Percentiles rank a stretch among this genome's conserved stretches.
phyloP scores from a whole-genome alignment of 2,329 filamentous ascomycete species.

The Colletotrichum chlorophyti region DNA sequence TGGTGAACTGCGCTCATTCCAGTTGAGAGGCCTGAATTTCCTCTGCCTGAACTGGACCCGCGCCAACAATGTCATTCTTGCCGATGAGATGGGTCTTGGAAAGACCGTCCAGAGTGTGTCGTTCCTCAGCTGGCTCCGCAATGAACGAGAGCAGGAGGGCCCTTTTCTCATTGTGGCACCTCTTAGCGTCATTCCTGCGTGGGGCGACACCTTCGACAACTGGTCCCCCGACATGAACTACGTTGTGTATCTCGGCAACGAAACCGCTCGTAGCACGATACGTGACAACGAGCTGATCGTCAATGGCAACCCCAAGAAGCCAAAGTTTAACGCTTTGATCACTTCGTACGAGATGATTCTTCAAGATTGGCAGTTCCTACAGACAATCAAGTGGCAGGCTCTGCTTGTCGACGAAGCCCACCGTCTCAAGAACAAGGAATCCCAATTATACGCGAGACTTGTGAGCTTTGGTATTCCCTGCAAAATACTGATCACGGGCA shows the following conservation, averaged over 20 bases:
- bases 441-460: constrained; percentile 87
- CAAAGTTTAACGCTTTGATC: constrained; percentile 96
- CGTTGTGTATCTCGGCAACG: constrained; percentile 93
- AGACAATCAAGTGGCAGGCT: constrained; percentile 96
- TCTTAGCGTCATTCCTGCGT: constrained; percentile 94
- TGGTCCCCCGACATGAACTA: constrained; percentile 98
- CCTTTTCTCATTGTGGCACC: constrained; percentile 98
- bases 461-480: constrained; percentile 87
- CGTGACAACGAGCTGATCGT: constrained; percentile 88
- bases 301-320: constrained; percentile 84
- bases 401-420: constrained; percentile 97
- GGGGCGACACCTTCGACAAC: constrained; percentile 96
- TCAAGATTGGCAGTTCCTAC: constrained; percentile 82
- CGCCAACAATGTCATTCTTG: constrained; percentile 93
- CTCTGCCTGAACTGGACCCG: constrained; percentile 95
- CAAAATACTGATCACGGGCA: constrained; percentile 93
- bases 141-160: constrained; percentile 87
- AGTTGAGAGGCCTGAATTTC: constrained; percentile 93
- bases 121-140: constrained; percentile 96
- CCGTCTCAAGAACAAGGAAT: constrained; percentile 94
- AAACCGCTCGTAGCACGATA: constrained; percentile 85
- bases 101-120: constrained; percentile 98
- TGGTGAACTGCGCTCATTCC: constrained; percentile 89
- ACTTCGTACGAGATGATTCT: constrained; percentile 98
- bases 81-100: constrained; percentile 97